Base-by-base conservation (phyloP, 1,284 basidiomycete species). In the Clitocybe nebularis region DNA sequence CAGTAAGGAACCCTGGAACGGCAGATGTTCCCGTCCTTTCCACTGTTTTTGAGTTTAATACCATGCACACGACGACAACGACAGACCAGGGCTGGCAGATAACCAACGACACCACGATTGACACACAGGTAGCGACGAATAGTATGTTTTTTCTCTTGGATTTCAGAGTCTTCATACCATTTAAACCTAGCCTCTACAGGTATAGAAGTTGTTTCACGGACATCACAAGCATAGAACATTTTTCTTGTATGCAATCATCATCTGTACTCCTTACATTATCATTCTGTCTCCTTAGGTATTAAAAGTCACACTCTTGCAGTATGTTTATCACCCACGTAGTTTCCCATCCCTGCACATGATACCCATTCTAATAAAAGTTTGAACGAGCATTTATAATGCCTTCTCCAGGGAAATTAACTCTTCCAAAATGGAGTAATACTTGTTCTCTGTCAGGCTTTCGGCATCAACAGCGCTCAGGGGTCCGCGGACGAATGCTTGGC, bases 371-470 rank as follows among this genome's bases (percentile, higher is more conserved):
- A n/a, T n/a, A n/a, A n/a, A n/a, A n/a, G n/a, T n/a, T n/a, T n/a
- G n/a, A n/a, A n/a, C 17, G 20, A 19, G 9, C 5, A 2, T 10
- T 44, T 54, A 80, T 57, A 81, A 50, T 5, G 64, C 62, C 53
- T 77, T 81, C 64, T 90, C 87, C 49, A 79, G 57, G 30, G 64
- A 70, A 53, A 89, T 79, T 55, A 89, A 61, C 51, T 81, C 77
- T 48, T 76, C 67, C 36, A 74, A 48, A 6, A 58, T 56, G 11
- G 56, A 44, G 39, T 67, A 68, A 46, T 69, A 54, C 41, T 63
- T 63, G 52, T 64, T 63, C 13, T 53, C 52, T 8, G 48, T 49
- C 25, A 71, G 48, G 4, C 45, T 52, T 11, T 61, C 57, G 2
- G 52, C 29, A 26, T 62, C 53, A 5, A 67, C 58, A 11, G 62